Evolutionary conservation across 495 filamentous ascomycete genomes (phyloP).

Genomic region (Parachaetomium inaequale): DNA sequence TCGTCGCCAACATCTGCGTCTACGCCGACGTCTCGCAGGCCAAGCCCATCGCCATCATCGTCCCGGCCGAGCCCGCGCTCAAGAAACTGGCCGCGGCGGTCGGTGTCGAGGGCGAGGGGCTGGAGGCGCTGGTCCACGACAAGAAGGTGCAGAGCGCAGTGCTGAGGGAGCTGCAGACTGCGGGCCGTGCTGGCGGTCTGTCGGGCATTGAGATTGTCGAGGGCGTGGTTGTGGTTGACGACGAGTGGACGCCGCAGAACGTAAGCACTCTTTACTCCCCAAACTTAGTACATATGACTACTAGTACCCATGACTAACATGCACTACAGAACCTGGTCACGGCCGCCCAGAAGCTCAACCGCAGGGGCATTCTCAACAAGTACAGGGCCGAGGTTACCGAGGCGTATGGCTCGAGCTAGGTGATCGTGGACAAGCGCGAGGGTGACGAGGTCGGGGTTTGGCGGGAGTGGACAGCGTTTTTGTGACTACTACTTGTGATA

Average conservation of each 20-base stretch:
- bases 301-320: constrained; percentile 20
- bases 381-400: constrained; percentile 62
- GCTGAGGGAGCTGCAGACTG: constrained; percentile 74
- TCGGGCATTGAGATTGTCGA: constrained; percentile 86
- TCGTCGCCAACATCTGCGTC: constrained; percentile 94
- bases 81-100: constrained; percentile 77
- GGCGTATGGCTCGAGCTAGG: constrained; percentile 48
- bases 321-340: constrained; percentile 56
- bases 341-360: constrained; percentile 74
- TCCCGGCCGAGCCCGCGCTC: constrained; percentile 77
- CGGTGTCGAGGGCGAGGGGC: constrained; percentile 61
- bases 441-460: not conserved
- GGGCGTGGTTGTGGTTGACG: constrained; percentile 86
- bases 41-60: constrained; percentile 92
- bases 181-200: constrained; percentile 72
- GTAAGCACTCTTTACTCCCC: constrained; percentile 51
- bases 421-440: not conserved
- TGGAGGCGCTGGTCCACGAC: constrained; percentile 80
- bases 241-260: constrained; percentile 97
- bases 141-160: constrained; percentile 75
- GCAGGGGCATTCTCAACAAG: constrained; percentile 61
- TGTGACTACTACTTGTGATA: constrained; percentile 18
- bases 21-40: constrained; percentile 76
- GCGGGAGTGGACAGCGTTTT: not conserved
- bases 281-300: not conserved